Evolutionary conservation across 1,284 basidiomycete species (phyloP), one percentile per base, ranked within the genome.

Genomic region (Ceratobasidium theobromae): DNA sequence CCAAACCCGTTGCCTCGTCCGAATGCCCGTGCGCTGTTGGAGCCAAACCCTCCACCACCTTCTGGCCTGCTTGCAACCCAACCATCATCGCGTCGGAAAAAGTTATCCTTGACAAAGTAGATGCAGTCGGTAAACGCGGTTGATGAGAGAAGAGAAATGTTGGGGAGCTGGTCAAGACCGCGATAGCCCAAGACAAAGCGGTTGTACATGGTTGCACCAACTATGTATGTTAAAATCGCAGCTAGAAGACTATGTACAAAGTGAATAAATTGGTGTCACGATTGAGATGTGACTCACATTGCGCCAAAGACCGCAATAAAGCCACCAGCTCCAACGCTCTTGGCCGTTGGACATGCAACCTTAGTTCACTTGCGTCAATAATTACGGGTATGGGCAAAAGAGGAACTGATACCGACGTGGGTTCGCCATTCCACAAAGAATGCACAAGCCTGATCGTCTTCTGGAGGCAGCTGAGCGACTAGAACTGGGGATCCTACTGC

Each of bases 341-440:
- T 83, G 21, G 80, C 79, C 0, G 81, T 82, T 3, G 87, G 81
- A 72, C 87, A 91, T 32, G 88, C 88, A 73, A 80, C 80, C 87
- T 88, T 66, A 65, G 25, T 45, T 6, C 6, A 9, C 43, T 14
- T 14, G 6, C 6, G 43, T 21, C 8, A 38, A 21, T 21, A 9
- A 45, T 5, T 11, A 21, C 43, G 18, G 12, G 9, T 45, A 6
- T 6, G 6, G 6, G 6, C 43, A 14, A 60, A 46, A 12, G 43
- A 60, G 35, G 52, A 28, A 52, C 41, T 62, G 57, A 48, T 18
- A 74, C 82, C 73, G 69, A 88, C 89, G 70, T 82, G 83, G 21
- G 86, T 89, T 66, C 81, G 79, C 88, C 86, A 91, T 77, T 91
- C 88, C 51, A 89, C 75, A 65, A 86, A 81, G 73, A 84, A 91